Conservation (phyloP, 2,329 filamentous ascomycete species). For the Calycina herbarum region DNA sequence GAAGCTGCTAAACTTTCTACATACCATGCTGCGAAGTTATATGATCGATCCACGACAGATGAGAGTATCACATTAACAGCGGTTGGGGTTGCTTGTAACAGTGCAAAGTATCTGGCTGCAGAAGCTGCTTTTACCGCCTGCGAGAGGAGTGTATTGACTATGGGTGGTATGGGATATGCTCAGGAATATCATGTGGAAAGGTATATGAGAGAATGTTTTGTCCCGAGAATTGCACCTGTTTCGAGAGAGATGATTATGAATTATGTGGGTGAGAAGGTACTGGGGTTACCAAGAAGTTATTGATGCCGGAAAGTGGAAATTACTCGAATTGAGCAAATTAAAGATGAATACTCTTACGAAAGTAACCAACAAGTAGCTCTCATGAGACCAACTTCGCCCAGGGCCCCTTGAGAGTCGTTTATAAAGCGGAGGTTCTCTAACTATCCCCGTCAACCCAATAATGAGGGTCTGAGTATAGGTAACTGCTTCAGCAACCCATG, state of each 20-base stretch:
- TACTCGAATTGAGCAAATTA: too few species aligned
- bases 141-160: conserved; percentile 60
- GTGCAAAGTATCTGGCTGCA: conserved; percentile 69
- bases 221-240: conserved; percentile 64
- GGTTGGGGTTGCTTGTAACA: conserved; percentile 51
- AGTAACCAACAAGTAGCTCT: too few species aligned
- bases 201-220: conserved; percentile 63
- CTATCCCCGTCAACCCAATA: too few species aligned
- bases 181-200: conserved; percentile 65
- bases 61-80: conserved; percentile 52
- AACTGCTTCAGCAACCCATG: too few species aligned
- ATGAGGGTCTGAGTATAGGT: too few species aligned
- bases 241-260: conserved; percentile 76
- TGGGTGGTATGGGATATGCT: conserved; percentile 67
- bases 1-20: conserved; percentile 65
- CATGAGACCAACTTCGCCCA: too few species aligned
- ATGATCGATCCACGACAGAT: conserved; percentile 55
- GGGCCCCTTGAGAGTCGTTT: too few species aligned
- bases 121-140: conserved; percentile 42
- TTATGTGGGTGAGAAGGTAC: conserved; percentile 66
- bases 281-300: conserved; percentile 68
- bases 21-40: conserved; percentile 64
- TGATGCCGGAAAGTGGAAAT: conserved; percentile 35
- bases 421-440: too few species aligned
- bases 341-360: too few species aligned